Evolutionary conservation across 2,329 filamentous ascomycete genomes (phyloP).

Genomic region (Incumbomyces delicatus): DNA sequence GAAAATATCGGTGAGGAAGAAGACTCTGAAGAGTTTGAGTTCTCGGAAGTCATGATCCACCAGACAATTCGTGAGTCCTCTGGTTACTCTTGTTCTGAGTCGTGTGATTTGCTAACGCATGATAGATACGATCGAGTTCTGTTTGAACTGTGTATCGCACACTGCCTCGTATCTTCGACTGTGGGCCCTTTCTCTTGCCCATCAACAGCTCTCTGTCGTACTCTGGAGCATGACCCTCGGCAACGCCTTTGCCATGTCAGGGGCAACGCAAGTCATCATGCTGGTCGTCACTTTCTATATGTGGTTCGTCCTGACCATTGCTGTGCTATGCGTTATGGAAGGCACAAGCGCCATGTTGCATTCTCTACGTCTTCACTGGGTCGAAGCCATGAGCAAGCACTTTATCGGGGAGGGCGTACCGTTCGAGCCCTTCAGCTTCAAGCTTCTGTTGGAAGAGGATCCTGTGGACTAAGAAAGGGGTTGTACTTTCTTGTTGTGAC

Average conservation of each 20-base stretch:
- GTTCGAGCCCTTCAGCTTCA: constrained; percentile 84
- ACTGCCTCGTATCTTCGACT: constrained; percentile 97
- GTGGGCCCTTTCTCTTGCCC: constrained; percentile 92
- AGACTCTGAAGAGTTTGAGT: constrained; percentile 86
- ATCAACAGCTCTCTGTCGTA: constrained; percentile 94
- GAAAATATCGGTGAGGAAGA: constrained; percentile 69
- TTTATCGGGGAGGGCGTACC: constrained; percentile 82
- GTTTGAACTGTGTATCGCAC: constrained; percentile 96
- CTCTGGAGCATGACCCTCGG: constrained; percentile 94
- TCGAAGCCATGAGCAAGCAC: constrained; percentile 96
- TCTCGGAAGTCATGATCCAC: constrained; percentile 95
- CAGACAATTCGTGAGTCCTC: constrained; percentile 76
- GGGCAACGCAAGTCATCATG: constrained; percentile 63
- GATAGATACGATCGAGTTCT: constrained; percentile 60
- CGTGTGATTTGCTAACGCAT: constrained; percentile 27
- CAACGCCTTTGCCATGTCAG: constrained; percentile 58
- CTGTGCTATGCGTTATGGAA: constrained; percentile 86
- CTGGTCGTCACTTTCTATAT: constrained; percentile 73
- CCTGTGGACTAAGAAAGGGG: constrained; percentile 31
- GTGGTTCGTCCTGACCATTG: constrained; percentile 79
- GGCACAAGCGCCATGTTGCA: constrained; percentile 94
- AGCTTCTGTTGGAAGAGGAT: constrained; percentile 73
- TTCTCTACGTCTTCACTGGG: constrained; percentile 84
- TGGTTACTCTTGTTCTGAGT: neutral
- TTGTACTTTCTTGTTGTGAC: neutral